Base-by-base conservation (phyloP, 2,329 filamentous ascomycete genomes). In the Thelonectria olida region DNA sequence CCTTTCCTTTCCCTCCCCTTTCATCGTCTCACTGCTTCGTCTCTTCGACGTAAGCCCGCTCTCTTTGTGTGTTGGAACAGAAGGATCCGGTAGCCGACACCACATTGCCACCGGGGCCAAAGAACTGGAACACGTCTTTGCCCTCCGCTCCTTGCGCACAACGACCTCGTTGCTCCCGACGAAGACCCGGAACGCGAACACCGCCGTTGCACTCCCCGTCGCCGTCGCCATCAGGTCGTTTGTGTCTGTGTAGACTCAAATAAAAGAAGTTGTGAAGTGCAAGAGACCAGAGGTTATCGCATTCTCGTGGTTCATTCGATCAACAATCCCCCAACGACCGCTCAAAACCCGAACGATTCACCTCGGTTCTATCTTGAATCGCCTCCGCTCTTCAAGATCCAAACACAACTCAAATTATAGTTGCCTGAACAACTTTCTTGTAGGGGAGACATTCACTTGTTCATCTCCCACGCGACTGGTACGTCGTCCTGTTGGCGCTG, bases 381-480 rank as follows among this genome's bases (percentile, higher is more conserved):
- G 67, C 66, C 42, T 54, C 45, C 55, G 58, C 57, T 66, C 67
- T 50, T 58, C 60, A 65, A 70, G 56, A n/a, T 5, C 23, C 13
- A 13, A 25, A 67, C 22, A 62, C 44, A 61, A 49, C 48, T 36
- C 59, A 58, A 39, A 56, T 44, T 49, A 57, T 63, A 20, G 36
- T 52, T 57, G 67, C 63, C 67, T 72, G 75, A 75, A 75, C 79
- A 79, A 73, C 72, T 74, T 73, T 71, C 67, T 76, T 80, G 79
- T 82, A 83, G 92, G 93, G 92, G 93, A 97, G 91, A 93, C 93
- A 97, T 97, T 97, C 80, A 90, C 79, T 97, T 97, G 93, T 97
- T 93, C 84, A 92, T 97, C 93, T 97, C 93, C 91, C 87, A 81
- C 86, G 85, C 86, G 85, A 78, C 86, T 82, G 85, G 87, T 90